Conservation (phyloP, 352 stramenopile species). For the Phytophthora chlamydospora region DNA sequence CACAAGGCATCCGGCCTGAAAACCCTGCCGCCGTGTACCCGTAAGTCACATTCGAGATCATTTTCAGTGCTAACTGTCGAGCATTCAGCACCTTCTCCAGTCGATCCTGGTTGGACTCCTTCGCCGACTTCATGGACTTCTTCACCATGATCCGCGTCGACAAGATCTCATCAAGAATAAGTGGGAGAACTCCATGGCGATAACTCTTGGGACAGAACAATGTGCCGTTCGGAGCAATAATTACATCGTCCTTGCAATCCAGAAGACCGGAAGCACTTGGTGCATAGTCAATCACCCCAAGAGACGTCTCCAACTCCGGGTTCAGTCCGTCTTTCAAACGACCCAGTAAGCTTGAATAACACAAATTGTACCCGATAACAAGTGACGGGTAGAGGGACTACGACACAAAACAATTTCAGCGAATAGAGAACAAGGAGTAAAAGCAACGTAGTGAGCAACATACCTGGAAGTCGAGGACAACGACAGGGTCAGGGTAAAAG, state of each 20-base stretch:
- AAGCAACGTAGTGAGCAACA: background rate
- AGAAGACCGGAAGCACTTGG: constrained; percentile 53
- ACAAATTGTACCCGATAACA: constrained; percentile 99
- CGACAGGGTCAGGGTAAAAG: constrained; percentile 97
- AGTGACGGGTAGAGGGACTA: constrained; percentile 99
- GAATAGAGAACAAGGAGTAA: background rate
- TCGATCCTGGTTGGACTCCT: constrained; percentile 64
- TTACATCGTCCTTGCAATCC: constrained; percentile 52
- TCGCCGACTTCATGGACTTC: constrained; percentile 94
- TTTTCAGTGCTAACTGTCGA: constrained; percentile 96
- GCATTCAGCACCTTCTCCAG: constrained; percentile 80
- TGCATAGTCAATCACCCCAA: constrained; percentile 70
- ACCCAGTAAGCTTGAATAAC: constrained; percentile 96
- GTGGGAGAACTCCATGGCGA: constrained; percentile 95
- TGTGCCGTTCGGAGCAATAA: constrained; percentile 93
- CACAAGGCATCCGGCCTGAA: constrained; percentile 96
- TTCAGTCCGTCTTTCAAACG: constrained; percentile 87
- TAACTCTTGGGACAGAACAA: constrained; percentile 95
- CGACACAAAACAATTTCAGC: background rate
- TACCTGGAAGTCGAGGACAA: constrained; percentile 98
- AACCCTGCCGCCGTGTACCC: constrained; percentile 99
- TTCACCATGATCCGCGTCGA: constrained; percentile 99
- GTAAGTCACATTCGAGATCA: constrained; percentile 99
- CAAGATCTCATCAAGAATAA: constrained; percentile 96
- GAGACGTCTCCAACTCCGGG: constrained; percentile 60